phyloP scores from a whole-genome alignment of 1,284 basidiomycete genomes.

The Pholiota adiposa region DNA sequence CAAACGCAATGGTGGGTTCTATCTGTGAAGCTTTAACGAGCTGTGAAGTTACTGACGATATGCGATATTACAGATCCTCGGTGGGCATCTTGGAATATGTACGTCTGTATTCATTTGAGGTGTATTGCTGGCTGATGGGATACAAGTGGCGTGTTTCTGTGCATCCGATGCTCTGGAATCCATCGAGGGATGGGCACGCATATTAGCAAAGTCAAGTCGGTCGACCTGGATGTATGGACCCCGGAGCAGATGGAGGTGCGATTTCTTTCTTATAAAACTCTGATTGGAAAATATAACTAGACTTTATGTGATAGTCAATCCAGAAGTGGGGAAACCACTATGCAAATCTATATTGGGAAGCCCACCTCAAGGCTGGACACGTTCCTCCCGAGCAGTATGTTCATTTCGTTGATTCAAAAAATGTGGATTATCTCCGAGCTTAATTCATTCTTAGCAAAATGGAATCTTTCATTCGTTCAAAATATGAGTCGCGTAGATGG shows the following conservation, averaged over 20 bases:
- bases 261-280: slow-evolving; percentile 12
- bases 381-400: slow-evolving; percentile 93
- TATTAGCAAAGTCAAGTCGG: slow-evolving; percentile 95
- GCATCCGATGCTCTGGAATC: slow-evolving; percentile 98
- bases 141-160: slow-evolving; percentile 86
- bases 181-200: slow-evolving; percentile 99
- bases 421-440: background rate
- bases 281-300: background rate
- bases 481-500: slow-evolving; percentile 95
- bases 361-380: slow-evolving; percentile 92
- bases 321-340: slow-evolving; percentile 94
- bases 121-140: slow-evolving; percentile 8
- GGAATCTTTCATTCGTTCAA: slow-evolving; percentile 96
- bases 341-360: slow-evolving; percentile 97
- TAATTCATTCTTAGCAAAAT: slow-evolving; percentile 74
- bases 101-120: slow-evolving; percentile 31
- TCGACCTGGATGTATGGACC: slow-evolving; percentile 98
- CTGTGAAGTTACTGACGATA: slow-evolving; percentile 16
- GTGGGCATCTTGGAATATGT: slow-evolving; percentile 99
- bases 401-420: background rate
- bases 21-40: slow-evolving; percentile 1
- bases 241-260: slow-evolving; percentile 95
- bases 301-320: slow-evolving; percentile 61
- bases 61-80: slow-evolving; percentile 73
- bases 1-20: slow-evolving; percentile 83